A percentile compares a stretch with the other conserved stretches of the same genome.
These are phyloP conservation scores for Alternaria ventricosa DNA, from an alignment of 2,329 filamentous ascomycete species.

Conservation along the genomic window DNA sequence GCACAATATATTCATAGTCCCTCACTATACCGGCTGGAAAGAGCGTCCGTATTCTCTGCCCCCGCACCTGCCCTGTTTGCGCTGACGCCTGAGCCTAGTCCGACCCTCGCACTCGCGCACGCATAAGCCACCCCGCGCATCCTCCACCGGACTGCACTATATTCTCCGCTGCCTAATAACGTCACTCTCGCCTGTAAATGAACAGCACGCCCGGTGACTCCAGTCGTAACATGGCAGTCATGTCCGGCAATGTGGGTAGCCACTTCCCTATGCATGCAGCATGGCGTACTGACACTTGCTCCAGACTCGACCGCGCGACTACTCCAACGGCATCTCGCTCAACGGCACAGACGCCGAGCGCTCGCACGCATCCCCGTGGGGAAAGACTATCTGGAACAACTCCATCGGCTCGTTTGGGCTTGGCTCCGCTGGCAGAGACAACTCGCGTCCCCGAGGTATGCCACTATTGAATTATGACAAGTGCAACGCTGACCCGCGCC, in stretches of 20 bases:
- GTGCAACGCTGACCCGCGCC: slow-evolving; percentile 19
- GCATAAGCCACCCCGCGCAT: slow-evolving; percentile 35
- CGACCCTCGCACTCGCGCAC: slow-evolving; percentile 25
- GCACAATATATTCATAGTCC: slow-evolving; percentile 26
- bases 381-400: slow-evolving; percentile 46
- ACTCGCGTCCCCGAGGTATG: slow-evolving; percentile 43
- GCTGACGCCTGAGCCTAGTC: slow-evolving; percentile 47
- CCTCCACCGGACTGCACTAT: slow-evolving; percentile 7
- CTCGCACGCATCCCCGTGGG: slow-evolving; percentile 38
- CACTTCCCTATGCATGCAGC: background rate
- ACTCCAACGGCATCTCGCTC: slow-evolving; percentile 36
- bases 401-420: slow-evolving; percentile 33
- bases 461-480: background rate
- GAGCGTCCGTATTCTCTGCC: slow-evolving; percentile 23
- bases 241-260: slow-evolving; percentile 41
- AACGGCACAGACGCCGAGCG: slow-evolving; percentile 39
- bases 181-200: slow-evolving; percentile 21
- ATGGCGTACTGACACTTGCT: slow-evolving; percentile 6
- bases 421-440: slow-evolving; percentile 38
- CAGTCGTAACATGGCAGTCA: slow-evolving; percentile 37
- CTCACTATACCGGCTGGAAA: slow-evolving; percentile 19
- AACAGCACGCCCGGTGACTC: slow-evolving; percentile 21
- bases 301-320: slow-evolving; percentile 42
- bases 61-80: slow-evolving; percentile 22
- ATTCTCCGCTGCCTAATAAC: slow-evolving; percentile 9